phyloP scores from a whole-genome alignment of 2,329 filamentous ascomycete species.

The Scleromitrula shiraiana region DNA sequence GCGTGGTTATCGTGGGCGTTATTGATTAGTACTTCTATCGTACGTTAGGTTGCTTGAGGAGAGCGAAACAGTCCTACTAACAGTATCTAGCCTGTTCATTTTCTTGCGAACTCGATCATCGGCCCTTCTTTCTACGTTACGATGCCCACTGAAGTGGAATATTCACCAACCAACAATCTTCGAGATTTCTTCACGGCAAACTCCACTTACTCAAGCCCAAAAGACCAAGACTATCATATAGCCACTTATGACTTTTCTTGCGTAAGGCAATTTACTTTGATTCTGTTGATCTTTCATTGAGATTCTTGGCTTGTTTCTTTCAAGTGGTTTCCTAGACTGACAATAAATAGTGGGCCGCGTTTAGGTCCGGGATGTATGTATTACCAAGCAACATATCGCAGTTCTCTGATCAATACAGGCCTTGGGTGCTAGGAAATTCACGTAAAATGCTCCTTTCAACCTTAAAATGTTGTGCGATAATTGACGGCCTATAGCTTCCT shows the following conservation, averaged over 20 bases:
- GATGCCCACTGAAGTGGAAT: conserved; percentile 12
- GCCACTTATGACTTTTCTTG: conserved; percentile 5
- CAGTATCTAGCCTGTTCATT: conserved; percentile 15
- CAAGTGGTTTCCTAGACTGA: neutral
- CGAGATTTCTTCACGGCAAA: neutral
- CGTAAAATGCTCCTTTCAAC: neutral
- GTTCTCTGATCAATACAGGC: neutral
- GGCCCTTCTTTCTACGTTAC: conserved; percentile 17
- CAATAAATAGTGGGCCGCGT: conserved; percentile 14
- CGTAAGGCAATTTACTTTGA: neutral
- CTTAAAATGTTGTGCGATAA: neutral
- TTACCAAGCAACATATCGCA: conserved; percentile 6
- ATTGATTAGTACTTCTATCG: conserved; percentile 18
- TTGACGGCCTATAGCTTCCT: conserved; percentile 8
- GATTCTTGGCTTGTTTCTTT: too few species aligned
- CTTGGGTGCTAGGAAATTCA: conserved; percentile 4
- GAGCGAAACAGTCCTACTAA: neutral
- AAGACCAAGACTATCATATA: neutral
- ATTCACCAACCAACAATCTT: neutral
- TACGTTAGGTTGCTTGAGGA: conserved; percentile 3
- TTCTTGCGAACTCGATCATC: conserved; percentile 19
- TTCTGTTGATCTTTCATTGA: neutral
- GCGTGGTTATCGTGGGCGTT: conserved; percentile 17
- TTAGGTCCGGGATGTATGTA: conserved; percentile 12
- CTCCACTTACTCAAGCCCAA: neutral